These are phyloP conservation scores for Wickerhamiella australiensis DNA, from an alignment of 805 yeast species.

Conservation along the genomic window DNA sequence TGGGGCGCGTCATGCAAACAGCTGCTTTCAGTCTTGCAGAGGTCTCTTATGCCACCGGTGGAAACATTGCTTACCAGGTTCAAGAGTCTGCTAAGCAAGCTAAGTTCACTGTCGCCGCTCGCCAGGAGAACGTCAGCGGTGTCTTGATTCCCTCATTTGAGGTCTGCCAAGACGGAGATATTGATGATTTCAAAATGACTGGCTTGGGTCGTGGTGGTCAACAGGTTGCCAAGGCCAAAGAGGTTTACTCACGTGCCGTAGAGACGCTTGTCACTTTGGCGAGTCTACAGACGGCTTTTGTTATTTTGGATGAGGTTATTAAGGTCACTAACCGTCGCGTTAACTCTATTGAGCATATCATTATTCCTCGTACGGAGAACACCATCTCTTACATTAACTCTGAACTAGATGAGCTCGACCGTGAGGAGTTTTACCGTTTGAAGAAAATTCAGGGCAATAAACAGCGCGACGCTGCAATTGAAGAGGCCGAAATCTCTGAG, in stretches of 20 bases:
- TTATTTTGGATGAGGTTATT: slow-evolving; percentile 92
- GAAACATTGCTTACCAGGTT: slow-evolving; percentile 87
- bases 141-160: slow-evolving; percentile 90
- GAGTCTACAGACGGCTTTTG: slow-evolving; percentile 90
- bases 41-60: slow-evolving; percentile 95
- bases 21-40: slow-evolving; percentile 97
- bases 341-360: slow-evolving; percentile 96
- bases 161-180: slow-evolving; percentile 64
- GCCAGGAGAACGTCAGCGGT: slow-evolving; percentile 94
- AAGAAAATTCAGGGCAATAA: slow-evolving; percentile 94
- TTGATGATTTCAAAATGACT: slow-evolving; percentile 89
- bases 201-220: slow-evolving; percentile 98
- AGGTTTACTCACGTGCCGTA: slow-evolving; percentile 89
- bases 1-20: slow-evolving; percentile 97
- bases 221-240: slow-evolving; percentile 89
- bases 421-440: slow-evolving; percentile 94
- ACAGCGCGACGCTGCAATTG: slow-evolving; percentile 44
- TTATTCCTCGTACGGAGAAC: slow-evolving; percentile 94
- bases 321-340: slow-evolving; percentile 97
- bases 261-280: slow-evolving; percentile 94
- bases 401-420: slow-evolving; percentile 91
- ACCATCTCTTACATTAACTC: slow-evolving; percentile 86
- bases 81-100: slow-evolving; percentile 85
- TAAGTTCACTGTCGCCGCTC: slow-evolving; percentile 78
- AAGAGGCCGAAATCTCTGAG: slow-evolving; percentile 17